Evolutionary conservation across 2,329 filamentous ascomycete species (phyloP).

Genomic region (Apiospora marii): DNA sequence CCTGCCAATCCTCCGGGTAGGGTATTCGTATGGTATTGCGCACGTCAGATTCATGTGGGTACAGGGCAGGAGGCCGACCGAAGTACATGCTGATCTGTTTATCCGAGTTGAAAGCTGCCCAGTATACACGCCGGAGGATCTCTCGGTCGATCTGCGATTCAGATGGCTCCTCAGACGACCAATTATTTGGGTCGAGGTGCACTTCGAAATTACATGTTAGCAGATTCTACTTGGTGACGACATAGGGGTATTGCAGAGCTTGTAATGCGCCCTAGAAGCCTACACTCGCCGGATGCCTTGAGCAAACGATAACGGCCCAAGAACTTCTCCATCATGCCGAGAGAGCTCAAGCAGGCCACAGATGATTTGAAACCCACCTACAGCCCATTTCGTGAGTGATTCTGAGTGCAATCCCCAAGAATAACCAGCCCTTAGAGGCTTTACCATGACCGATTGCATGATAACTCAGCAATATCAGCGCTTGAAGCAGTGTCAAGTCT

Average conservation of each 20-base stretch:
- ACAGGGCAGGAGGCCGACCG: constrained; percentile 57
- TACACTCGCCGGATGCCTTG: not conserved
- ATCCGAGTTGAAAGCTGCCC: constrained; percentile 58
- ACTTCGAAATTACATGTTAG: constrained; percentile 32
- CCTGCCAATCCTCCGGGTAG: constrained; percentile 57
- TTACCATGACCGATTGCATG: constrained; percentile 56
- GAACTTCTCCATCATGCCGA: not conserved
- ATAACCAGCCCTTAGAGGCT: constrained; percentile 59
- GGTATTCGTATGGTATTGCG: constrained; percentile 56
- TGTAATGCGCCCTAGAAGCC: not conserved
- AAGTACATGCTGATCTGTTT: constrained; percentile 61
- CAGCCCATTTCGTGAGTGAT: constrained; percentile 59
- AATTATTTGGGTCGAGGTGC: constrained; percentile 59
- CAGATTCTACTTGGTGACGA: not conserved
- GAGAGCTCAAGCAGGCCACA: not conserved
- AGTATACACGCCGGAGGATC: constrained; percentile 57
- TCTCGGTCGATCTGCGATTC: constrained; percentile 54
- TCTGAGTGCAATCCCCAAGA: constrained; percentile 60
- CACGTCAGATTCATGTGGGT: constrained; percentile 58
- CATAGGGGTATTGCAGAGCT: not conserved
- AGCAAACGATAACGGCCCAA: not conserved
- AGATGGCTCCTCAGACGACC: constrained; percentile 46
- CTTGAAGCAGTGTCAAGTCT: constrained; percentile 55
- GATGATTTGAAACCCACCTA: not conserved
- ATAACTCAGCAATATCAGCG: constrained; percentile 54